Percentiles rank a stretch among this genome's conserved stretches.
These are phyloP conservation scores for Aureobasidium musti DNA, from an alignment of 2,329 filamentous ascomycete genomes.

Conservation along the genomic window DNA sequence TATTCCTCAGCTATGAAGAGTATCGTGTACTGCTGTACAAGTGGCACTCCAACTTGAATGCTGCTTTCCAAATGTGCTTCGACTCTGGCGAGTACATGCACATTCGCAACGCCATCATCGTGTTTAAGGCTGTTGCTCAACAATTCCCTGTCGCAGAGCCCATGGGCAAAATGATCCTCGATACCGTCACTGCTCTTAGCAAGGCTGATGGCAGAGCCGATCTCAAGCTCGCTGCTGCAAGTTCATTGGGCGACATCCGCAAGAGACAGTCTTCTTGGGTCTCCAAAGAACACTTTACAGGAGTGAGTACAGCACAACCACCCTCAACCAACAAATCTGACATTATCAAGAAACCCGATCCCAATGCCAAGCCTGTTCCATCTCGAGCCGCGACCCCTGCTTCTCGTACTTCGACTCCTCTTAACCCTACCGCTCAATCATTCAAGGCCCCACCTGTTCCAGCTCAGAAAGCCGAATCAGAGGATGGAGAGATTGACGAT, in stretches of 20 bases:
- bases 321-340: conserved; percentile 9
- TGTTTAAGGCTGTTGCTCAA: conserved; percentile 77
- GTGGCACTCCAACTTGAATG: conserved; percentile 84
- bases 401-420: conserved; percentile 59
- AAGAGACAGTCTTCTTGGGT: conserved; percentile 69
- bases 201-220: conserved; percentile 68
- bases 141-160: conserved; percentile 88
- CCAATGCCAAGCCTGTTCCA: conserved; percentile 43
- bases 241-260: conserved; percentile 69
- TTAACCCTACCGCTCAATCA: conserved; percentile 55
- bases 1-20: conserved; percentile 77
- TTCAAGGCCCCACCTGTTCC: conserved; percentile 33
- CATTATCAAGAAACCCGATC: conserved; percentile 26
- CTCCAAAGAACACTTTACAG: conserved; percentile 71
- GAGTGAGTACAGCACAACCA: conserved; percentile 51
- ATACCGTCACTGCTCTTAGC: conserved; percentile 64
- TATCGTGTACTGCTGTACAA: conserved; percentile 84
- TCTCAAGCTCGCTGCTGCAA: conserved; percentile 71
- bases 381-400: conserved; percentile 45
- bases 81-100: conserved; percentile 92
- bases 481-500: conserved; percentile 74
- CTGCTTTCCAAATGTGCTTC: conserved; percentile 78
- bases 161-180: conserved; percentile 71
- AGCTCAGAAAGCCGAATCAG: conserved; percentile 43
- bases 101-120: conserved; percentile 90